A percentile compares a stretch with the other conserved stretches of the same genome.
Conservation (phyloP, 345 rosid genomes). For the Kandelia obovata region DNA sequence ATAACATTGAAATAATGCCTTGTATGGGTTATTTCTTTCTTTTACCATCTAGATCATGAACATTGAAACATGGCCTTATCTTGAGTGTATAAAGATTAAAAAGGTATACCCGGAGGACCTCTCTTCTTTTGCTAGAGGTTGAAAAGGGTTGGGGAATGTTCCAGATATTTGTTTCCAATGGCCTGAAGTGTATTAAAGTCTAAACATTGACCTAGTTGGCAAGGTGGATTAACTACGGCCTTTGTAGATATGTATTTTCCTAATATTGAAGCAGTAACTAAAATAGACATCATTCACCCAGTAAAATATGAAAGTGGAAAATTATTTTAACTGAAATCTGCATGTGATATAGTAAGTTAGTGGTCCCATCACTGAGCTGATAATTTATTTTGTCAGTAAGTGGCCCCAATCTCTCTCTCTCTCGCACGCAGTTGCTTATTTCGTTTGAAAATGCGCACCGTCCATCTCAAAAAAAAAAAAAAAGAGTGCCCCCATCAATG, state of each 20-base stretch:
- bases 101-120: slow-evolving; percentile 9
- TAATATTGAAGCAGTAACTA: not conserved
- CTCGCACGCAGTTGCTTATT: not conserved
- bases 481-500: not conserved
- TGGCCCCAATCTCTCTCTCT: not conserved
- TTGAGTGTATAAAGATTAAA: slow-evolving; percentile 7
- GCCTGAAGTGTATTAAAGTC: too few species aligned
- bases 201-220: too few species aligned
- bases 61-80: slow-evolving; percentile 9
- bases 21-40: not conserved
- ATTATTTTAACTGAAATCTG: not conserved
- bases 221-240: too few species aligned
- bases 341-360: slow-evolving; percentile 9
- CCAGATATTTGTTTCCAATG: too few species aligned
- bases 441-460: not conserved
- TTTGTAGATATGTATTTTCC: too few species aligned
- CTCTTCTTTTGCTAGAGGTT: slow-evolving; percentile 14
- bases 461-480: not conserved
- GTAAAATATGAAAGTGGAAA: not conserved
- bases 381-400: not conserved
- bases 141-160: not conserved
- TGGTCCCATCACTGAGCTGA: not conserved
- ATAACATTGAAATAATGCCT: not conserved
- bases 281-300: not conserved
- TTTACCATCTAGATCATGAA: not conserved